These are phyloP conservation scores for Puccinia novopanici DNA, from an alignment of 1,284 basidiomycete species.

Conservation along the genomic window DNA sequence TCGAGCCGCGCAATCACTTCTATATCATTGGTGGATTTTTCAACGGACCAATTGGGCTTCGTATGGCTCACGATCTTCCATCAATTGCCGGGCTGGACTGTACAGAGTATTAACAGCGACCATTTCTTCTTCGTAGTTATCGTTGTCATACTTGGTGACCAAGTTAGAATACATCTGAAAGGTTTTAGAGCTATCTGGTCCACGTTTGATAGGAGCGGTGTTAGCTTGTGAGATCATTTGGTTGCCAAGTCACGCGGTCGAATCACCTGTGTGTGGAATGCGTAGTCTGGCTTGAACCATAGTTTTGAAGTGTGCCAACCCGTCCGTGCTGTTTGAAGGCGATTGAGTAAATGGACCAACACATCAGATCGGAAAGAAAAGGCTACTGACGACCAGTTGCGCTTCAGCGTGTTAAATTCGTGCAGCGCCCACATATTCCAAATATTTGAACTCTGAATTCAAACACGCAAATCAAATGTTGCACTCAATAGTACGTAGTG, in stretches of 20 bases:
- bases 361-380: neutral
- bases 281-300: slow-evolving; percentile 47
- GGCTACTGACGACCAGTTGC: slow-evolving; percentile 32
- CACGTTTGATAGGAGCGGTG: neutral
- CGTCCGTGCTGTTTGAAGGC: slow-evolving; percentile 15
- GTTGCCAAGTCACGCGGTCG: neutral
- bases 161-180: slow-evolving; percentile 47
- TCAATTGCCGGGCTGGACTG: slow-evolving; percentile 44
- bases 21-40: neutral
- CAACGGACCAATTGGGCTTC: slow-evolving; percentile 44
- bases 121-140: slow-evolving; percentile 49
- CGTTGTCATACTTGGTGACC: slow-evolving; percentile 43
- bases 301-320: slow-evolving; percentile 19
- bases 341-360: neutral
- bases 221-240: slow-evolving; percentile 4
- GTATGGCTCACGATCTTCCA: slow-evolving; percentile 43
- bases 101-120: slow-evolving; percentile 41
- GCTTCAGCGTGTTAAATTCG: slow-evolving; percentile 24
- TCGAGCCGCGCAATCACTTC: neutral
- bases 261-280: slow-evolving; percentile 46
- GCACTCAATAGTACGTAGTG: neutral
- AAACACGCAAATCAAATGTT: neutral
- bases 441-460: slow-evolving; percentile 36
- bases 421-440: slow-evolving; percentile 50
- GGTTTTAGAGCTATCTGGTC: slow-evolving; percentile 38